Evolutionary conservation across 345 rosid genomes (phyloP).

Genomic region (Salix viminalis): DNA sequence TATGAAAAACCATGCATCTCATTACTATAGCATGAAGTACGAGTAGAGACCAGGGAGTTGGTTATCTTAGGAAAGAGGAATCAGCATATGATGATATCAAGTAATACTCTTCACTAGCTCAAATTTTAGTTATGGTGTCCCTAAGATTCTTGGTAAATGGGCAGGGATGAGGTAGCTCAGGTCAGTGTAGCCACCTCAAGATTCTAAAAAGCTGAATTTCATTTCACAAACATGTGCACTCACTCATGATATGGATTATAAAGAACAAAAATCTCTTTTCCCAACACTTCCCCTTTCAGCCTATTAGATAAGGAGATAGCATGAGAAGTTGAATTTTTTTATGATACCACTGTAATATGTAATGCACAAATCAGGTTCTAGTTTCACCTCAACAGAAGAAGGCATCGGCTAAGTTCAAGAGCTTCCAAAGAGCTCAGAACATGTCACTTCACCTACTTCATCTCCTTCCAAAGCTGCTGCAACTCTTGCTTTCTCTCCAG

Average conservation of each 20-base stretch:
- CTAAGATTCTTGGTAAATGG: background rate
- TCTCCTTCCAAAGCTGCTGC: conserved; percentile 68
- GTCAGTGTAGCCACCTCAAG: background rate
- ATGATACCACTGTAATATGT: background rate
- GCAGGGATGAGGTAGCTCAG: background rate
- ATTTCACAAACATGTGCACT: background rate
- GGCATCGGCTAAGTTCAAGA: conserved; percentile 96
- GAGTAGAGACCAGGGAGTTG: background rate
- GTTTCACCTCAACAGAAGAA: conserved; percentile 83
- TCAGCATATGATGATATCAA: background rate
- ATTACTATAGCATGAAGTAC: background rate
- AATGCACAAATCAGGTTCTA: background rate
- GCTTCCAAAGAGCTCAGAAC: conserved; percentile 97
- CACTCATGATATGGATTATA: background rate
- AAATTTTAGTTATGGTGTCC: background rate
- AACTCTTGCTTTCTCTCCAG: conserved; percentile 86
- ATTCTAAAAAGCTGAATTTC: background rate
- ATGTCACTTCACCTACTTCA: conserved; percentile 84
- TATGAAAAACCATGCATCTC: background rate
- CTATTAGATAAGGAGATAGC: background rate
- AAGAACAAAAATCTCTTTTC: background rate
- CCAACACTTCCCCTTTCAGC: background rate
- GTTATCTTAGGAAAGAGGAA: background rate
- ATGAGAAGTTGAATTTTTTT: background rate
- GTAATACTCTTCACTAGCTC: background rate